These are phyloP conservation scores for Mycena epipterygia DNA, from an alignment of 768 basidiomycete genomes.

Conservation along the genomic window DNA sequence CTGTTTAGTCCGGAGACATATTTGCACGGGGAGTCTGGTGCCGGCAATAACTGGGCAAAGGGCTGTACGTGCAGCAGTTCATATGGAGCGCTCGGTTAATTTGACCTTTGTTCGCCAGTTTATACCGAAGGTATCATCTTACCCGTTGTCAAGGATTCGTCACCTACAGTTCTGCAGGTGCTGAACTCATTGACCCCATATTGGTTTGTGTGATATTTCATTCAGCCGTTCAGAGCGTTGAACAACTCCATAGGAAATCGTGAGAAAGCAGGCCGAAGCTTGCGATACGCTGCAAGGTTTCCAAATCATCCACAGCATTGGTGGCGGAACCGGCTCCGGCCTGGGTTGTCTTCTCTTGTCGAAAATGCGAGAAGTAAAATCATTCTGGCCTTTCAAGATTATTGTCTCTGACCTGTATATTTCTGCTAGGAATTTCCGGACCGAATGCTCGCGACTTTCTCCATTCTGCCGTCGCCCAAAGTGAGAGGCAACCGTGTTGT, in stretches of 20 bases:
- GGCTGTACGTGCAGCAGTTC: slow-evolving; percentile 74
- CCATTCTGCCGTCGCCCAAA: slow-evolving; percentile 67
- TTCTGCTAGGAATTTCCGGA: slow-evolving; percentile 63
- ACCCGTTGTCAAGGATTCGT: neutral
- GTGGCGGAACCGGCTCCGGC: slow-evolving; percentile 92
- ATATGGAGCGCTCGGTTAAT: slow-evolving; percentile 6
- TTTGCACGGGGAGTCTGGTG: slow-evolving; percentile 69
- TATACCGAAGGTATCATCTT: slow-evolving; percentile 85
- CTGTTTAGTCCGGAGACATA: slow-evolving; percentile 94
- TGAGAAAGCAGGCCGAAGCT: slow-evolving; percentile 83
- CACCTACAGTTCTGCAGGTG: slow-evolving; percentile 62
- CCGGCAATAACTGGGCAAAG: slow-evolving; percentile 98
- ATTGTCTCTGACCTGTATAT: slow-evolving; percentile 11
- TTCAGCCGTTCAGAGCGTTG: neutral
- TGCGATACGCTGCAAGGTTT: slow-evolving; percentile 94
- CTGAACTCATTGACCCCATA: slow-evolving; percentile 91
- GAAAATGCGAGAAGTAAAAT: slow-evolving; percentile 80
- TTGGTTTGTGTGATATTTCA: slow-evolving; percentile 56
- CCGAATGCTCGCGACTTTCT: slow-evolving; percentile 69
- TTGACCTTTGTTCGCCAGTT: slow-evolving; percentile 57
- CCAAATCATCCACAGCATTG: slow-evolving; percentile 90
- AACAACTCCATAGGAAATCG: slow-evolving; percentile 64
- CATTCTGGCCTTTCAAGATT: slow-evolving; percentile 29
- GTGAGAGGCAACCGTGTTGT: slow-evolving; percentile 35
- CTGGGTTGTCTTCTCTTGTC: slow-evolving; percentile 84